phyloP scores from a whole-genome alignment of 225 moss, liverwort and hornwort genomes.

The Anthoceros angustus region DNA sequence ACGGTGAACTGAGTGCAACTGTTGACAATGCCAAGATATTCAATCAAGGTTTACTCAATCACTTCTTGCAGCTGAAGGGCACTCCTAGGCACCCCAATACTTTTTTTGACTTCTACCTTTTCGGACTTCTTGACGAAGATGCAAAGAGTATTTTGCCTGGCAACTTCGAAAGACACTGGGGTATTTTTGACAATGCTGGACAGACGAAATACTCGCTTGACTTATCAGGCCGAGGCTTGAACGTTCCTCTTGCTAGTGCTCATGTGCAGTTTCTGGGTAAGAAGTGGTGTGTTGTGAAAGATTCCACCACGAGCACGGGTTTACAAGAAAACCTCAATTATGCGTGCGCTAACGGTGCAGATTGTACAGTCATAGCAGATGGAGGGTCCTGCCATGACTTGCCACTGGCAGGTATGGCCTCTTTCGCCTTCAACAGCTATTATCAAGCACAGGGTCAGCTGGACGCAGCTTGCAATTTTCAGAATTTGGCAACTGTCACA shows the following conservation, averaged over 20 bases:
- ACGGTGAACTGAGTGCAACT: constrained; percentile 45
- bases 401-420: constrained; percentile 36
- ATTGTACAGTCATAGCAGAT: constrained; percentile 38
- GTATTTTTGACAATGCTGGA: constrained; percentile 61
- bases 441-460: constrained; percentile 67
- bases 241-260: constrained; percentile 15
- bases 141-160: constrained; percentile 60
- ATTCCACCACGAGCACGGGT: constrained; percentile 7
- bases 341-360: constrained; percentile 39
- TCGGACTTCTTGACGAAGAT: constrained; percentile 64
- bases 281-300: constrained; percentile 59
- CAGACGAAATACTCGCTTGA: constrained; percentile 58
- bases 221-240: constrained; percentile 29
- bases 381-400: constrained; percentile 50
- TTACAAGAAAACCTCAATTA: constrained; percentile 40
- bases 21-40: constrained; percentile 40
- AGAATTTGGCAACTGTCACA: constrained; percentile 39
- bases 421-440: constrained; percentile 82
- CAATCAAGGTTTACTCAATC: constrained; percentile 45
- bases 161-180: constrained; percentile 73
- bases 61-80: constrained; percentile 30
- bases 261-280: constrained; percentile 18
- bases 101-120: constrained; percentile 47
- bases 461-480: constrained; percentile 36
- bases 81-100: constrained; percentile 48